Conservation (phyloP, 306 rosid genomes). For the Hippophae tibetana region DNA sequence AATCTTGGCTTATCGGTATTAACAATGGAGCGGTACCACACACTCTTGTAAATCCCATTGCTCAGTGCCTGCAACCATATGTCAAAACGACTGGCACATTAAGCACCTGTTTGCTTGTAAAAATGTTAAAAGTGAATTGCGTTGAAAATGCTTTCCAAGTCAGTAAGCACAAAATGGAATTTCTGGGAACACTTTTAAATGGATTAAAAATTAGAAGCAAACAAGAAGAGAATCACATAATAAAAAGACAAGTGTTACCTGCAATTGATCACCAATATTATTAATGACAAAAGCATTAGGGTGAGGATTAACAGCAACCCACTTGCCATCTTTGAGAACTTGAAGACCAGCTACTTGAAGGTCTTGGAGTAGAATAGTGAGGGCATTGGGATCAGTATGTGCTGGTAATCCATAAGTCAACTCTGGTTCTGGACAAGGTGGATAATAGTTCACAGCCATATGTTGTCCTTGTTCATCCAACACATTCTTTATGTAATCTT, state of each 20-base stretch:
- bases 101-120: too few relatives aligned
- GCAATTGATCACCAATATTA: constrained; percentile 79
- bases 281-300: constrained; percentile 82
- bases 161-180: too few relatives aligned
- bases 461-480: constrained; percentile 89
- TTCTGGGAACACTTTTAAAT: too few relatives aligned
- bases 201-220: too few relatives aligned
- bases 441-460: constrained; percentile 91
- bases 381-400: constrained; percentile 90
- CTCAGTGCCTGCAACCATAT: constrained; percentile 60
- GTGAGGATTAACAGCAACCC: constrained; percentile 67
- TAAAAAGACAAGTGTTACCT: constrained; percentile 29
- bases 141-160: too few relatives aligned
- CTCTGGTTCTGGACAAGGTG: constrained; percentile 87
- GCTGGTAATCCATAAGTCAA: constrained; percentile 84
- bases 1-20: constrained; percentile 69
- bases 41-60: constrained; percentile 80
- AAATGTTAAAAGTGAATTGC: too few relatives aligned
- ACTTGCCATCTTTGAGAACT: constrained; percentile 64
- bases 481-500: constrained; percentile 33
- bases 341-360: constrained; percentile 64
- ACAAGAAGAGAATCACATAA: too few relatives aligned
- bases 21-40: constrained; percentile 81
- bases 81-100: not conserved
- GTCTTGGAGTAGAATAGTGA: constrained; percentile 80